Conservation (phyloP, 257 asterid genomes). For the Salvia miltiorrhiza region DNA sequence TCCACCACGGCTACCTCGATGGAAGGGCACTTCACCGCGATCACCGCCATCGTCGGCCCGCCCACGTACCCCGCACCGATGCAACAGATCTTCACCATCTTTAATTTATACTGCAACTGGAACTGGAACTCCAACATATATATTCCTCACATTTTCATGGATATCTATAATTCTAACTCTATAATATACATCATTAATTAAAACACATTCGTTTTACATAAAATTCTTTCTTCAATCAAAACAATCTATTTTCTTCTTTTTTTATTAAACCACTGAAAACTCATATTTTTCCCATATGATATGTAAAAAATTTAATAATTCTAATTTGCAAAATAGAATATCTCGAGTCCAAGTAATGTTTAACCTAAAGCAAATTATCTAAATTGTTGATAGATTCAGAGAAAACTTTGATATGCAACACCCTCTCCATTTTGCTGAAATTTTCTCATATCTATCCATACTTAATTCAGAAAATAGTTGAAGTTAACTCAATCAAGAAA, state of each 20-base stretch:
- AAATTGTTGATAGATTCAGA: not conserved
- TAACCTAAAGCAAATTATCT: not conserved
- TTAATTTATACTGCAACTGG: not conserved
- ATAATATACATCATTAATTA: not conserved
- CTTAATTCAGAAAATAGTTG: not conserved
- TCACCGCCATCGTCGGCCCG: slow-evolving; percentile 99
- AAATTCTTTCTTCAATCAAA: not conserved
- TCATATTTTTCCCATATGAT: too few relatives aligned
- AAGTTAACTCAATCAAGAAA: not conserved
- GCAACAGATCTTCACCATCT: slow-evolving; percentile 97
- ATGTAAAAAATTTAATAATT: not conserved
- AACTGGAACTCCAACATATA: not conserved
- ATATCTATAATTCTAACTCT: not conserved
- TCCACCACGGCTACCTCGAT: slow-evolving; percentile 86
- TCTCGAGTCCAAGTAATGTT: not conserved
- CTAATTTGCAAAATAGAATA: not conserved
- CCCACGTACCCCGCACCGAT: slow-evolving; percentile 98
- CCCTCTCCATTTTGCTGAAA: not conserved
- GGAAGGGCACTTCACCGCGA: slow-evolving; percentile 83
- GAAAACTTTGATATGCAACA: not conserved
- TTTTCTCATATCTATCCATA: not conserved
- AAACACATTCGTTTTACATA: not conserved
- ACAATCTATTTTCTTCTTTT: not conserved
- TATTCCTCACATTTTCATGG: not conserved
- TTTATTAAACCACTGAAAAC: too few relatives aligned